Conservation (phyloP, 1,284 basidiomycete genomes). For the Blastosporella zonata region DNA sequence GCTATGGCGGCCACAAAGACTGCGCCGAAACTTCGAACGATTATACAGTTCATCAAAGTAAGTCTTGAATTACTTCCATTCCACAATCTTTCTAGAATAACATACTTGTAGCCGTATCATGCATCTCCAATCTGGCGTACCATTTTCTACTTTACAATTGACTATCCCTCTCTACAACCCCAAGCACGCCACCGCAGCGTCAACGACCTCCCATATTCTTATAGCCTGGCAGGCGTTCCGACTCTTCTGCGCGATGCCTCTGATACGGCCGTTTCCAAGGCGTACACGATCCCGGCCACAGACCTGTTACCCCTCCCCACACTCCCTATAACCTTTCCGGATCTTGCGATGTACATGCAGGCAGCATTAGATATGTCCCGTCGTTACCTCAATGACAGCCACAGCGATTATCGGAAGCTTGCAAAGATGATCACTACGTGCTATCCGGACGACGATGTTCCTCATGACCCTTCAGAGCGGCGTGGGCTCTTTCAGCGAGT, state of each 20-base stretch:
- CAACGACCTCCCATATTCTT: slow-evolving; percentile 66
- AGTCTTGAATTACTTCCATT: slow-evolving; percentile 17
- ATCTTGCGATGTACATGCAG: slow-evolving; percentile 70
- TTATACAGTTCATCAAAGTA: slow-evolving; percentile 75
- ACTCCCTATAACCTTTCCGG: slow-evolving; percentile 70
- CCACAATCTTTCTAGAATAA: neutral
- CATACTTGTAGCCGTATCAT: slow-evolving; percentile 48
- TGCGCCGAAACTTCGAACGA: slow-evolving; percentile 61
- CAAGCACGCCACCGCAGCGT: slow-evolving; percentile 54
- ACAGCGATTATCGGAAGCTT: slow-evolving; percentile 58
- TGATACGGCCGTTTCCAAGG: slow-evolving; percentile 62
- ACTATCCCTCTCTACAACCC: slow-evolving; percentile 51
- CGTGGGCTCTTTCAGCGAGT: slow-evolving; percentile 56
- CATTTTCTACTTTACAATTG: slow-evolving; percentile 71
- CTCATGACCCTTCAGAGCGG: slow-evolving; percentile 35
- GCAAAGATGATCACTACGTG: slow-evolving; percentile 61
- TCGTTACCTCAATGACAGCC: slow-evolving; percentile 51
- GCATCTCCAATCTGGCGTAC: slow-evolving; percentile 63
- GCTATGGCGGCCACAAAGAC: slow-evolving; percentile 56
- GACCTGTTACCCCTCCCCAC: slow-evolving; percentile 57
- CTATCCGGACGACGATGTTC: slow-evolving; percentile 50
- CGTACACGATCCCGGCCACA: slow-evolving; percentile 65
- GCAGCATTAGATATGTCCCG: slow-evolving; percentile 67
- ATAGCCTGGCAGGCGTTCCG: slow-evolving; percentile 56
- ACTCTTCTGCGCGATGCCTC: slow-evolving; percentile 58